These are phyloP conservation scores for Collybia mongolica DNA, from an alignment of 768 basidiomycete species.

Conservation along the genomic window DNA sequence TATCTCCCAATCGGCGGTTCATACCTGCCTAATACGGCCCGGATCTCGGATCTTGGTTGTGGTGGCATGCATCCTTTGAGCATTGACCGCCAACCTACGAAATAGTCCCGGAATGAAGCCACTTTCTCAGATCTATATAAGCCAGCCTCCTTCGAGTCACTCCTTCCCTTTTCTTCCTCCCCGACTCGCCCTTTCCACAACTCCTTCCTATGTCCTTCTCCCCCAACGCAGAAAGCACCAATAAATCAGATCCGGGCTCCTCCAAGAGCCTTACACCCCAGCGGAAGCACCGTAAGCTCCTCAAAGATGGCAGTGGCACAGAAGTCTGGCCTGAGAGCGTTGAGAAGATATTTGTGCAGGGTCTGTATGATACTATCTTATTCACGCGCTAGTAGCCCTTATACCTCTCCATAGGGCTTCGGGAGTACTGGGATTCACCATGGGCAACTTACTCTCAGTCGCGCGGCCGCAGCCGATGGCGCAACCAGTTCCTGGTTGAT, in stretches of 20 bases:
- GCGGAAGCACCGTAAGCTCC: slow-evolving; percentile 79
- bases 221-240: slow-evolving; percentile 12
- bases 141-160: slow-evolving; percentile 9
- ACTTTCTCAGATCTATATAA: slow-evolving; percentile 30
- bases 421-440: slow-evolving; percentile 77
- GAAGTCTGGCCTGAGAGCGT: slow-evolving; percentile 85
- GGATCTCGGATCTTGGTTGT: slow-evolving; percentile 49
- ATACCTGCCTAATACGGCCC: slow-evolving; percentile 43
- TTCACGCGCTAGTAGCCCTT: slow-evolving; percentile 4
- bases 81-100: slow-evolving; percentile 13
- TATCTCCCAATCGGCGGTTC: slow-evolving; percentile 50
- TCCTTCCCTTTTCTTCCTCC: slow-evolving; percentile 16
- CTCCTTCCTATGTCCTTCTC: slow-evolving; percentile 24
- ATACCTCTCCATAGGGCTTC: slow-evolving; percentile 49
- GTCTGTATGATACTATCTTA: slow-evolving; percentile 28
- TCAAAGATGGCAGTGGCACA: slow-evolving; percentile 73
- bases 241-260: slow-evolving; percentile 24
- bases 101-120: slow-evolving; percentile 21
- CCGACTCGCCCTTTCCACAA: slow-evolving; percentile 13
- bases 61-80: too few species aligned
- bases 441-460: slow-evolving; percentile 74
- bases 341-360: slow-evolving; percentile 77
- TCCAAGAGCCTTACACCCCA: slow-evolving; percentile 62
- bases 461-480: slow-evolving; percentile 76
- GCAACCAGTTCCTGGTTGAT: slow-evolving; percentile 85